Conservation (phyloP, 164 flowering plant genomes). For the Protea cynaroides region DNA sequence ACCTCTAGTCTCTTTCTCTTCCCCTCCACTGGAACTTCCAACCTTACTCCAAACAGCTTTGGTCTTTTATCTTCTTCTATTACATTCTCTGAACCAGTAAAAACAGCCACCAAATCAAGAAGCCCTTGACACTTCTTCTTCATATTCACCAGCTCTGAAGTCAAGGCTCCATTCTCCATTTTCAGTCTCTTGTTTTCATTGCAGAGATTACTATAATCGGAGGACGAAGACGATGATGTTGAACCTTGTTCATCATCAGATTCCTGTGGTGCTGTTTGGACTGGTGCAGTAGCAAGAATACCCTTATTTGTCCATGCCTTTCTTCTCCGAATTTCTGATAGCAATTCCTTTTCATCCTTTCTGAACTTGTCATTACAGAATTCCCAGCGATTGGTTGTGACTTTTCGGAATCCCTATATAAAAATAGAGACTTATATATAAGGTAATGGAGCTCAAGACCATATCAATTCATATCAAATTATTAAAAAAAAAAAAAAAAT, state of each 20-base stretch:
- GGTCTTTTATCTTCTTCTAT: constrained; percentile 31
- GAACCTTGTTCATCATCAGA: constrained; percentile 50
- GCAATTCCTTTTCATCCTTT: constrained; percentile 42
- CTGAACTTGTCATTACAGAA: constrained; percentile 69
- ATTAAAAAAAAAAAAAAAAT: no score
- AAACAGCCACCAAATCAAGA: constrained; percentile 41
- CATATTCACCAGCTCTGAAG: constrained; percentile 43
- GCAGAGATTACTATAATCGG: constrained; percentile 30
- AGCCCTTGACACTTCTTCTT: constrained; percentile 64
- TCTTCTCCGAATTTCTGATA: constrained; percentile 52
- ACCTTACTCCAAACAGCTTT: constrained; percentile 67
- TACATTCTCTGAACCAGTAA: constrained; percentile 12
- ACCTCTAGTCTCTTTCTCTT: constrained; percentile 31
- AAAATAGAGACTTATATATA: background rate
- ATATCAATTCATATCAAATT: no score
- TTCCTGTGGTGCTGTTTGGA: constrained; percentile 9
- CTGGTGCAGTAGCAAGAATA: constrained; percentile 8
- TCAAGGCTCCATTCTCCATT: constrained; percentile 48
- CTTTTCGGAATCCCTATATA: constrained; percentile 58
- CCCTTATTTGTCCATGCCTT: constrained; percentile 51
- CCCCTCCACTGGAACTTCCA: constrained; percentile 41
- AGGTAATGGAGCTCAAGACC: no score
- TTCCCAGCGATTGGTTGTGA: constrained; percentile 72
- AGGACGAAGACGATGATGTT: constrained; percentile 50
- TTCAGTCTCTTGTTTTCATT: constrained; percentile 66